These are phyloP conservation scores for Priceomyces medius DNA, from an alignment of 805 yeast species.

Conservation along the genomic window DNA sequence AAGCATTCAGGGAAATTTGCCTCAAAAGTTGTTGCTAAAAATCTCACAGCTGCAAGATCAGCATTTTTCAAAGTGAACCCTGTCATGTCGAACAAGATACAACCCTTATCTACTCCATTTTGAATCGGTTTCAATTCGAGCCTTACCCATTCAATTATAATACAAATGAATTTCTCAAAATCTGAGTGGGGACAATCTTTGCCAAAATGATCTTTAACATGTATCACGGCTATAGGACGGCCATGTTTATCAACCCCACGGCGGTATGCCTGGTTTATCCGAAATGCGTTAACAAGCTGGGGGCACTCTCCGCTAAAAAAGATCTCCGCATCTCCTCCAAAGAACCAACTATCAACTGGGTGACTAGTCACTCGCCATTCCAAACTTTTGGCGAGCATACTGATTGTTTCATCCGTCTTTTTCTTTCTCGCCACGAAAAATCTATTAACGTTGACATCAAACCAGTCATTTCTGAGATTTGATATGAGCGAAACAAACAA, in stretches of 20 bases:
- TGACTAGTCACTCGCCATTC: constrained; percentile 63
- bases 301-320: constrained; percentile 31
- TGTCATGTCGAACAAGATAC: constrained; percentile 47
- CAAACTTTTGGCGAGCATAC: constrained; percentile 1
- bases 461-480: constrained; percentile 2
- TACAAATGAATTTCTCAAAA: constrained; percentile 63
- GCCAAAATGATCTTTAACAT: constrained; percentile 21
- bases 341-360: constrained; percentile 56
- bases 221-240: constrained; percentile 17
- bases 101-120: constrained; percentile 7
- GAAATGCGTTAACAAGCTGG: constrained; percentile 52
- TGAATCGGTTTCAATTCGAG: constrained; percentile 48
- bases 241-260: constrained; percentile 63
- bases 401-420: not conserved
- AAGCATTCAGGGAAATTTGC: constrained; percentile 92
- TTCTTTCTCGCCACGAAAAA: constrained; percentile 3
- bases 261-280: constrained; percentile 63
- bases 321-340: constrained; percentile 64
- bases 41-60: constrained; percentile 87
- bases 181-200: constrained; percentile 22
- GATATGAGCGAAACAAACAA: constrained; percentile 1
- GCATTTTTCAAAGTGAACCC: constrained; percentile 82
- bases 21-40: constrained; percentile 80
- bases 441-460: not conserved
- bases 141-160: constrained; percentile 72